phyloP scores from a whole-genome alignment of 495 filamentous ascomycete species.

The Elasticomyces elasticus region DNA sequence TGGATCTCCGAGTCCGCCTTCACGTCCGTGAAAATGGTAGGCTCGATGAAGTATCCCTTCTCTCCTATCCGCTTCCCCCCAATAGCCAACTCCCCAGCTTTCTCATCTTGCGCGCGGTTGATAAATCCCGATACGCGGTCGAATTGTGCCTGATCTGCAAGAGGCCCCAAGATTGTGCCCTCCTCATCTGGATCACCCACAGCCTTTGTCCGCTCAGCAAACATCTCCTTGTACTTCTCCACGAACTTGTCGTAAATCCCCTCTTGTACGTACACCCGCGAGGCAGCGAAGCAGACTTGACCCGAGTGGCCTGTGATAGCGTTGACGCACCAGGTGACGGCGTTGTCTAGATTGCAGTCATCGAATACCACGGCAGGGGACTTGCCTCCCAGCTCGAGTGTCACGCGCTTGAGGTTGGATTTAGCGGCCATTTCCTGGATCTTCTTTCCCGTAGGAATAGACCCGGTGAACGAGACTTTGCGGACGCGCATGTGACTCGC shows the following conservation, averaged over 20 bases:
- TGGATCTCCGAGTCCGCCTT: conserved; percentile 31
- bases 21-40: conserved; percentile 38
- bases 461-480: conserved; percentile 31
- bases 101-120: conserved; percentile 15
- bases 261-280: conserved; percentile 46
- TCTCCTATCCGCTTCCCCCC: conserved; percentile 24
- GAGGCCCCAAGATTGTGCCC: conserved; percentile 21
- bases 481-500: conserved; percentile 28
- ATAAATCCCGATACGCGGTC: conserved; percentile 27
- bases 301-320: conserved; percentile 44
- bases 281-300: conserved; percentile 45
- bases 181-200: conserved; percentile 26
- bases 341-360: conserved; percentile 38
- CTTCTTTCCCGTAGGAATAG: conserved; percentile 24
- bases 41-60: conserved; percentile 38
- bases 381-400: conserved; percentile 35
- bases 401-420: conserved; percentile 31
- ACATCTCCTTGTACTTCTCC: conserved; percentile 27
- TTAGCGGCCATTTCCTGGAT: conserved; percentile 27
- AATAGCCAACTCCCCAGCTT: conserved; percentile 23
- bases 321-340: conserved; percentile 22
- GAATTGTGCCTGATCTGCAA: conserved; percentile 29
- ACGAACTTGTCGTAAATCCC: conserved; percentile 47
- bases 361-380: conserved; percentile 32
- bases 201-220: conserved; percentile 26